These are phyloP conservation scores for Yarrowia hollandica DNA, from an alignment of 805 yeast species.

Conservation along the genomic window DNA sequence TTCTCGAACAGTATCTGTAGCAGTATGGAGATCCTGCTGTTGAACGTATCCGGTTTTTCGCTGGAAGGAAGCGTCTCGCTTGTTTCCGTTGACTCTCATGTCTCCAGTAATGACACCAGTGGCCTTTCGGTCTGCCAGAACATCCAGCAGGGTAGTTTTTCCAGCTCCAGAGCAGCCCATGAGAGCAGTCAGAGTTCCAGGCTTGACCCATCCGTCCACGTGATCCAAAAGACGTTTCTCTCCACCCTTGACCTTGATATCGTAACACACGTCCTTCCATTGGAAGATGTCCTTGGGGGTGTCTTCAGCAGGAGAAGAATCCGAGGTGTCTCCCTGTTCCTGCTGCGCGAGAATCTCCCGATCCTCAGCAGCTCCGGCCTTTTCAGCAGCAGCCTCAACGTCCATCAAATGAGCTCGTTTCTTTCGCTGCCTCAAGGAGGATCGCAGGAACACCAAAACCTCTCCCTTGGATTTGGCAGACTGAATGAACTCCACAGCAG, in stretches of 20 bases:
- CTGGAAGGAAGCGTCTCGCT: constrained; percentile 61
- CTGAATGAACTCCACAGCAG: constrained; percentile 50
- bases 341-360: not conserved
- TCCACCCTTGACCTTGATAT: constrained; percentile 61
- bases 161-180: constrained; percentile 84
- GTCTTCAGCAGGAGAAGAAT: not conserved
- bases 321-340: not conserved
- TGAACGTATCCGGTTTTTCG: constrained; percentile 71
- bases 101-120: constrained; percentile 71
- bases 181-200: constrained; percentile 75
- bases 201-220: constrained; percentile 81
- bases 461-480: constrained; percentile 54
- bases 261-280: constrained; percentile 75
- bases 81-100: constrained; percentile 62
- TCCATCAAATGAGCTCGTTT: constrained; percentile 7
- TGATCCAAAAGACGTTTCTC: constrained; percentile 59
- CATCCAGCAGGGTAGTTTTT: constrained; percentile 71
- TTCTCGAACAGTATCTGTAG: constrained; percentile 68
- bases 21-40: constrained; percentile 71
- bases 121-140: constrained; percentile 67
- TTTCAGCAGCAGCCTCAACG: not conserved
- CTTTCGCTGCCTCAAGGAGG: constrained; percentile 4
- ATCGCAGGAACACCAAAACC: constrained; percentile 52
- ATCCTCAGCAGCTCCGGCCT: not conserved
- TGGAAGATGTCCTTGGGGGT: constrained; percentile 49